These are phyloP conservation scores for Starmera amethionina DNA, from an alignment of 805 yeast species.

Conservation along the genomic window DNA sequence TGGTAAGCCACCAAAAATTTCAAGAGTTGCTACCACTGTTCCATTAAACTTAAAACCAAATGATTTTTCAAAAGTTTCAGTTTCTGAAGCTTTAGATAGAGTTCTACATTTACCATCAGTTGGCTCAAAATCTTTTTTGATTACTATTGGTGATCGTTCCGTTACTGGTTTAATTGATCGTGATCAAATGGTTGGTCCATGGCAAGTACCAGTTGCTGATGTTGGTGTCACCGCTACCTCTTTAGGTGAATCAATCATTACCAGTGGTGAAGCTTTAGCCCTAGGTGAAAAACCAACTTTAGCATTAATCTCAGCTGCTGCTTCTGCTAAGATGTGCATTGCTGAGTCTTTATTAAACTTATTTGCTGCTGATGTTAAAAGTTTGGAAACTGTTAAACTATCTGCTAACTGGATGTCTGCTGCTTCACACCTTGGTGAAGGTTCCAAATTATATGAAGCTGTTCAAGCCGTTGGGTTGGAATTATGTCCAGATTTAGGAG, in stretches of 20 bases:
- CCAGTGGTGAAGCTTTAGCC: slow-evolving; percentile 95
- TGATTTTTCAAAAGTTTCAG: slow-evolving; percentile 26
- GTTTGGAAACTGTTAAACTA: slow-evolving; percentile 65
- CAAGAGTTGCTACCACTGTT: slow-evolving; percentile 59
- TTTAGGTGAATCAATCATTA: slow-evolving; percentile 57
- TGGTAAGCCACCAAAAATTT: slow-evolving; percentile 96
- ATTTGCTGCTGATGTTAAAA: slow-evolving; percentile 79
- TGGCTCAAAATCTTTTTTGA: slow-evolving; percentile 87
- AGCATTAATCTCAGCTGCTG: slow-evolving; percentile 80
- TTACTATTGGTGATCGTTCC: slow-evolving; percentile 98
- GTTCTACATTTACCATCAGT: slow-evolving; percentile 88
- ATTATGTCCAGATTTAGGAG: slow-evolving; percentile 85
- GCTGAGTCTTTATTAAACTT: slow-evolving; percentile 89
- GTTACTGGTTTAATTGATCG: slow-evolving; percentile 95
- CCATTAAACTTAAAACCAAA: slow-evolving; percentile 37
- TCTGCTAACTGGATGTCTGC: slow-evolving; percentile 99
- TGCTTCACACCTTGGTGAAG: slow-evolving; percentile 91
- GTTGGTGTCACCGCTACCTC: slow-evolving; percentile 95
- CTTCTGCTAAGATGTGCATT: slow-evolving; percentile 90
- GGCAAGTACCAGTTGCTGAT: slow-evolving; percentile 99
- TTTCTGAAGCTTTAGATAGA: slow-evolving; percentile 65
- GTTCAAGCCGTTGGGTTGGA: slow-evolving; percentile 94
- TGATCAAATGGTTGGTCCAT: slow-evolving; percentile 98
- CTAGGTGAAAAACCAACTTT: slow-evolving; percentile 94
- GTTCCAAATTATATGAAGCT: slow-evolving; percentile 89